Conservation (phyloP, 2,329 filamentous ascomycete genomes). For the Scortechinia acanthostroma region DNA sequence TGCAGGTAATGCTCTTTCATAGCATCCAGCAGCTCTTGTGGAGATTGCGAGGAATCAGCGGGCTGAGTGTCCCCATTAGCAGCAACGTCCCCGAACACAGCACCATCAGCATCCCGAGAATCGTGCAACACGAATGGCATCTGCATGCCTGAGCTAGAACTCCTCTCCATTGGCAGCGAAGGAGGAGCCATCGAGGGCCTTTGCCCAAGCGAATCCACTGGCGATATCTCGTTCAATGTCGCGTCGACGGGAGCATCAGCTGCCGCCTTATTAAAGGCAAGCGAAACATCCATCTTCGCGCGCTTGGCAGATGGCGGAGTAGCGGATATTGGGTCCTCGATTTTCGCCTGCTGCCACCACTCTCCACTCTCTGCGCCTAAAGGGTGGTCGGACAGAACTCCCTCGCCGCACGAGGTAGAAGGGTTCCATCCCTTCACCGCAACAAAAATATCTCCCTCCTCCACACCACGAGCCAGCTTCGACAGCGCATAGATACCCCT, state of each 20-base stretch:
- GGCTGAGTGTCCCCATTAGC: conserved; percentile 5
- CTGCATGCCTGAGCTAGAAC: background rate
- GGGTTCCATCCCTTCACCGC: conserved; percentile 20
- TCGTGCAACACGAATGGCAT: background rate
- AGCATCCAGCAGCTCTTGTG: conserved; percentile 22
- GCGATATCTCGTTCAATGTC: background rate
- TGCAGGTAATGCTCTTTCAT: conserved; percentile 29
- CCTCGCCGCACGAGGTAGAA: conserved; percentile 4
- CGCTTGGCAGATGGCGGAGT: background rate
- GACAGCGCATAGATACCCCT: conserved; percentile 25
- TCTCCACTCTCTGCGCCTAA: conserved; percentile 5
- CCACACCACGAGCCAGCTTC: conserved; percentile 18
- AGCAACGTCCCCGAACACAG: conserved; percentile 12
- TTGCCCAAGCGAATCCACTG: background rate
- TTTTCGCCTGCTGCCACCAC: conserved; percentile 23
- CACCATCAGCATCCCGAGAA: background rate
- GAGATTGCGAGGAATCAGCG: conserved; percentile 13
- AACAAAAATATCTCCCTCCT: conserved; percentile 25
- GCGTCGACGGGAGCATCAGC: background rate
- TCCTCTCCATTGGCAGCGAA: background rate
- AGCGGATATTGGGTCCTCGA: conserved; percentile 14
- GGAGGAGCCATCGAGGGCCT: background rate
- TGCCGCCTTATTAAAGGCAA: background rate
- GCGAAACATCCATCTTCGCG: background rate
- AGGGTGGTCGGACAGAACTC: conserved; percentile 3